A percentile compares a stretch with the other conserved stretches of the same genome.
These are phyloP conservation scores for Chytriomyces confervae DNA, from an alignment of 192 early-diverging fungal species.

Conservation along the genomic window DNA sequence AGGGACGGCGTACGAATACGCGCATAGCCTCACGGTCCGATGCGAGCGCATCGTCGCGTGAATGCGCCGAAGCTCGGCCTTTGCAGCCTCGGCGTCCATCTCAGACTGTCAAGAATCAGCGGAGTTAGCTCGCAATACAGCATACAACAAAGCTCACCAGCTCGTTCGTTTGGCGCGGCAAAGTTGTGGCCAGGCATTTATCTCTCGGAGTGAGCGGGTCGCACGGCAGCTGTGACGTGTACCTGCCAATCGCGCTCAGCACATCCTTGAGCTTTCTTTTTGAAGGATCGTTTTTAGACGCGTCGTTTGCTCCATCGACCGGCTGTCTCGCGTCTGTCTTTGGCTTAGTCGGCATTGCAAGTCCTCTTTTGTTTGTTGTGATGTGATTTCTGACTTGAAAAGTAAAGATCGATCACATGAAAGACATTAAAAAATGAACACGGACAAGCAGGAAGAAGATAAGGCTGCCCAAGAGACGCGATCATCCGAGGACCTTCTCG, in stretches of 20 bases:
- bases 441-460: no score
- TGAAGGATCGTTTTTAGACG: neutral
- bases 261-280: neutral
- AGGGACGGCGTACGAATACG: constrained; percentile 10
- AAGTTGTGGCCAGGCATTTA: neutral
- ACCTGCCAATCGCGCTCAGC: neutral
- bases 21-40: neutral
- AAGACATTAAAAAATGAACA: no score
- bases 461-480: neutral
- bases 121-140: neutral
- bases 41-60: constrained; percentile 4
- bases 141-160: neutral
- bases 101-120: neutral
- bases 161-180: neutral
- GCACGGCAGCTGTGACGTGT: neutral
- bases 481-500: constrained; percentile 11
- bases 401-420: no score
- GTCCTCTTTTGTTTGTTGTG: no score
- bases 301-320: neutral
- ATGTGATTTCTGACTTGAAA: no score
- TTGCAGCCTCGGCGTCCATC: neutral
- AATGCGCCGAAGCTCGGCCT: neutral
- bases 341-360: no score
- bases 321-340: no score
- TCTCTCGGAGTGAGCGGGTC: neutral